Percentiles rank a stretch among this genome's conserved stretches.
Conservation (phyloP, 768 basidiomycete species). For the Saitozyma podzolica region DNA sequence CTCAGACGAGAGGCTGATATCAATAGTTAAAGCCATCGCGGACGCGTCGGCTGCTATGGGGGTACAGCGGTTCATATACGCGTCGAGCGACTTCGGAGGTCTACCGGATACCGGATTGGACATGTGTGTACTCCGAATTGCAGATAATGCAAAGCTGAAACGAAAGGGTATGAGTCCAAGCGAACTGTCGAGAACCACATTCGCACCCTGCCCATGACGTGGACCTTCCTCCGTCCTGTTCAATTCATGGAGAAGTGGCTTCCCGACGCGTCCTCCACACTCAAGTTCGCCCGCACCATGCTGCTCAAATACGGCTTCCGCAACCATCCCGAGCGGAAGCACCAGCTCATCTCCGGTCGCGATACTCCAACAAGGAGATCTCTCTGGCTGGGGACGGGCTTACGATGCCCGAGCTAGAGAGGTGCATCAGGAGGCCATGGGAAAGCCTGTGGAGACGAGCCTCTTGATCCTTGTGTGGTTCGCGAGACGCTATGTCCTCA, state of each 20-base stretch:
- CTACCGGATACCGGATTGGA: slow-evolving; percentile 9
- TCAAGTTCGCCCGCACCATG: slow-evolving; percentile 23
- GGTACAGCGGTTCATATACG: slow-evolving; percentile 30
- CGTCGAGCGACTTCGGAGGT: slow-evolving; percentile 23
- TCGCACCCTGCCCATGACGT: slow-evolving; percentile 11
- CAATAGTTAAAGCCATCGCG: slow-evolving; percentile 22
- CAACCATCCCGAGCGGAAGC: slow-evolving; percentile 21
- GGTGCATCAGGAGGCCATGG: slow-evolving; percentile 17
- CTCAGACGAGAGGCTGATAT: too few species aligned
- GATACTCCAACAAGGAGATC: slow-evolving; percentile 18
- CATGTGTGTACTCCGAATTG: too few species aligned
- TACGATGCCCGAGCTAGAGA: too few species aligned
- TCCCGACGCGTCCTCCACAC: slow-evolving; percentile 10
- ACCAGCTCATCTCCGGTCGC: slow-evolving; percentile 20
- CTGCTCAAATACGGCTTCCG: slow-evolving; percentile 14
- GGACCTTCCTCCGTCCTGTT: slow-evolving; percentile 25
- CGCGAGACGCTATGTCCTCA: slow-evolving; percentile 10
- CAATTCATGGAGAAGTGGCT: slow-evolving; percentile 35
- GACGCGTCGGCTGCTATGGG: slow-evolving; percentile 20
- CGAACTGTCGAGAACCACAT: slow-evolving; percentile 28
- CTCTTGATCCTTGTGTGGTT: slow-evolving; percentile 14
- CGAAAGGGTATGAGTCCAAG: slow-evolving; percentile 23
- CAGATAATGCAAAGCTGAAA: not conserved
- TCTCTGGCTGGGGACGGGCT: slow-evolving; percentile 26
- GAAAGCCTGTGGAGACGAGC: slow-evolving; percentile 4